Base-by-base conservation (phyloP, 2,329 filamentous ascomycete genomes). In the Lecanicillium sp. region DNA sequence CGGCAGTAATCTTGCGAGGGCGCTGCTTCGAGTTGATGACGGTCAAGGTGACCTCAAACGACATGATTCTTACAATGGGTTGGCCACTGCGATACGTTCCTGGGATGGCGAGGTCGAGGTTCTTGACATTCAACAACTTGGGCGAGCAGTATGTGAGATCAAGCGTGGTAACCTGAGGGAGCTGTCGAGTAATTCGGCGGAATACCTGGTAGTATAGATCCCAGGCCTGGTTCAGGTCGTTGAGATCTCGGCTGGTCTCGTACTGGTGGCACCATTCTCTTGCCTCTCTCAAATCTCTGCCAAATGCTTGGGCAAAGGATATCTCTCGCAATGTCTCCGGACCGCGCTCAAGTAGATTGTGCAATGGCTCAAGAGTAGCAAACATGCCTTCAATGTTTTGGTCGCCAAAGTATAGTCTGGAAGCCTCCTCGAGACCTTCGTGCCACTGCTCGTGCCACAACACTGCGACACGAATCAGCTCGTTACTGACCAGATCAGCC, bases 401-500 rank as follows among this genome's bases (percentile, higher is more conserved):
- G 59, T 97, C 91, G 51, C 91, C 93, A 67, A 98, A 99, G 73
- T 97, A 98, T 15, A 98, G 74, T 45, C 93, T 81, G 26, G 90
- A 96, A 1, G 93, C 94, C 70, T 99, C 94, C 67, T 98, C 93
- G 14, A 99, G 75, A 23, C 87, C 94, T 67, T 99, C 94, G 56
- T 98, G 93, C 93, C 93, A 99, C 55, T 95, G 86, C 61, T 99
- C 93, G 62, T 99, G 93, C 94, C 94, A 98, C 20, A 98, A 68
- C 2, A 98, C 91, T 14, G 93, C 93, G 51, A 98, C 94, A 44
- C 93, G 84, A 61, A 99, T 97, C 48, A 99, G 80, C 64, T 99
- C 94, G 60, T 93, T 87, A 63, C 91, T 97, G 56, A 99, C 90
- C 39, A 90, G 77, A 62, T 95, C 91, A 29, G 93, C 93, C 67